Percentiles rank a stretch among this genome's conserved stretches.
phyloP scores from a whole-genome alignment of 2,329 filamentous ascomycete genomes.

The Furcasterigmium furcatum region DNA sequence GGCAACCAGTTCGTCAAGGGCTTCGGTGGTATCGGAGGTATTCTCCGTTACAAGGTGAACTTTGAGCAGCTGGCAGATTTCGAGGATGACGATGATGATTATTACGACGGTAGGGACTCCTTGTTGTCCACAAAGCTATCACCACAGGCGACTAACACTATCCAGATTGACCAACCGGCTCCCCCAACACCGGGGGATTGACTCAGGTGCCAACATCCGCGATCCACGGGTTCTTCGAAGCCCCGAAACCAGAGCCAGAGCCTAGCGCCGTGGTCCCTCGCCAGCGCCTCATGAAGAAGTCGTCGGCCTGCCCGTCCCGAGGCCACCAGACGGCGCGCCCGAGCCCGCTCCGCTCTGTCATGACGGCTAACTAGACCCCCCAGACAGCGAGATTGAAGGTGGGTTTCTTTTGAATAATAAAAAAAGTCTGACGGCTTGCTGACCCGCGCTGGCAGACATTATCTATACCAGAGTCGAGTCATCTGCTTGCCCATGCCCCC shows the following conservation, averaged over 20 bases:
- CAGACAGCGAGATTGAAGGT: conserved; percentile 14
- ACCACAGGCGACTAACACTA: conserved; percentile 6
- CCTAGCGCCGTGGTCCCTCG: conserved; percentile 30
- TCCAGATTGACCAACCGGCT: conserved; percentile 82
- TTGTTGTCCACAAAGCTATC: not conserved
- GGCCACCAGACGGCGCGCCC: conserved; percentile 54
- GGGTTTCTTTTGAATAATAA: not conserved
- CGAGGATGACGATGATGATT: conserved; percentile 88
- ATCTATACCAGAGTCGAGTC: not conserved
- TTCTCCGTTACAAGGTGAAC: conserved; percentile 99
- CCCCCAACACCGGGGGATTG: conserved; percentile 87
- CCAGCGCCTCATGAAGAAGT: conserved; percentile 44
- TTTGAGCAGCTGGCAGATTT: conserved; percentile 97
- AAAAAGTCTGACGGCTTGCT: not conserved
- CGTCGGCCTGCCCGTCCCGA: conserved; percentile 39
- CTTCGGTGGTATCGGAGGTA: conserved; percentile 95
- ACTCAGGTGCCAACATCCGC: conserved; percentile 56
- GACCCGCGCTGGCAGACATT: not conserved
- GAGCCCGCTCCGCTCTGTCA: conserved; percentile 67
- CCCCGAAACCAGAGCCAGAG: conserved; percentile 23
- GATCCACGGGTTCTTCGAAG: conserved; percentile 19
- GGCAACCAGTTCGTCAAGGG: conserved; percentile 99
- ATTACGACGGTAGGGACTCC: conserved; percentile 62
- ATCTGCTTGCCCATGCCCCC: not conserved
- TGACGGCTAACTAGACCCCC: conserved; percentile 57